Base-by-base conservation (phyloP, 23 red algal species). In the Rhodosorus marinus region DNA sequence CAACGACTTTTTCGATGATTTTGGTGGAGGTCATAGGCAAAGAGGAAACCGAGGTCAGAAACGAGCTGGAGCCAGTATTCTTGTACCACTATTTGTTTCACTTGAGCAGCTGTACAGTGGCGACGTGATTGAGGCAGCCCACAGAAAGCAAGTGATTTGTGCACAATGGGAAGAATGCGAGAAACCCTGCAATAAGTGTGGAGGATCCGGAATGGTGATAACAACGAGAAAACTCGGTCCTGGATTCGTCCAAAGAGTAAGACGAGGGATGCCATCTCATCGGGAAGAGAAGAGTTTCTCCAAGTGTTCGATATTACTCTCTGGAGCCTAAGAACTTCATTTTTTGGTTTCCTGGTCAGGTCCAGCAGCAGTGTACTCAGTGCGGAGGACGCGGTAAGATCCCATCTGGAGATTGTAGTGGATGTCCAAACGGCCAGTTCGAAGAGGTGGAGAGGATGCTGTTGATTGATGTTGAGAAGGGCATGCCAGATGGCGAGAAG, bases 381-480 rank as follows among this genome's bases (percentile, higher is more conserved):
- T 98, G 90, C 60, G 72, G 72, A 0, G 90, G 90, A 24, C 22
- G 34, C 9, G 90, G 90, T 5, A 76, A 82, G 70, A 80, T 84
- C 29, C 45, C 38, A 9, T 63, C 57, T 30, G 66, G 51, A 9
- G 64, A 81, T 20, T 98, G 90, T 57, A 53, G 33, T 4, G 68
- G 61, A 2, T 98, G 90, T 51, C 90, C 90, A 11, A 52, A 85
- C 8, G 90, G 90, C 14, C 77, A 98, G 48, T 98, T 83, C 72
- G 79, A 98, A 35, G 33, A 79, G 47, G 61, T 40, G 26, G 90
- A 98, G 48, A 66, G 70, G 24, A 69, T 76, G 53, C 65, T 98
- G 14, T 53, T 81, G n/a, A 27, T 98, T 22, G 90, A 85, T 34
- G 54, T 98, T 27, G 90, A 86, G 54, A 59, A 55, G 20, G 90